Base-by-base conservation (phyloP, 2,329 filamentous ascomycete genomes). In the Lachnellula cervina region DNA sequence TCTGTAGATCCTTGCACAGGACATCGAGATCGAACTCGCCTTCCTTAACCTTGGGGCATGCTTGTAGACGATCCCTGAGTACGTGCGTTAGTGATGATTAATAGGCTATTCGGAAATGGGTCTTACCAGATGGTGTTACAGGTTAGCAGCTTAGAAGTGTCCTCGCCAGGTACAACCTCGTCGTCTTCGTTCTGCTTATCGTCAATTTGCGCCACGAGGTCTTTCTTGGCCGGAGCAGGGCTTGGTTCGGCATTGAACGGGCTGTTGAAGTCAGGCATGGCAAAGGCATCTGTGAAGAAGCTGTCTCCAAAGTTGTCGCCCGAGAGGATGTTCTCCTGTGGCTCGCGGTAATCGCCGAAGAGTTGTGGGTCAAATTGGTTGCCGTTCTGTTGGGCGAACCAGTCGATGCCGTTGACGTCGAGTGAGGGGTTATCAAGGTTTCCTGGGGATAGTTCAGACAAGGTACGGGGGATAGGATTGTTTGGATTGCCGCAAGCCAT, bases 111-210 rank as follows among this genome's bases (percentile, higher is more conserved):
- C 34, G 23, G 23, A 19, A 16, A 37, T 23, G 44, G 47, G 25
- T 77, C 88, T 69, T 82, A 97, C 93, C 93, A 97, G 51, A 97
- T 92, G 70, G 94, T 92, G 65, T 88, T 92, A 74, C 92, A 97
- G 57, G 83, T 90, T 66, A 96, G 79, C 68, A 90, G 80, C 63
- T 87, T 78, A 34, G 81, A 77, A 52, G 78, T 77, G 60, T 84
- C 78, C 56, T 81, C 80, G 9, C 76, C 80, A 9, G 82, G 82
- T 16, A 84, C 81, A 59, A 85, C 74, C 37, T 87, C 87, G 7
- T 93, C 88, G 5, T 86, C 83, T 8, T 86, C 80, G 4, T 83
- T 78, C 55, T 90, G 82, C 70, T 90, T 86, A 58, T 85, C 84
- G 66, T 96, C 91, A 59, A 95, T 89, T 69, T 90, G 82, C 40